Conservation (phyloP, 139 green algal genomes). For the Desmodesmus armatus region DNA sequence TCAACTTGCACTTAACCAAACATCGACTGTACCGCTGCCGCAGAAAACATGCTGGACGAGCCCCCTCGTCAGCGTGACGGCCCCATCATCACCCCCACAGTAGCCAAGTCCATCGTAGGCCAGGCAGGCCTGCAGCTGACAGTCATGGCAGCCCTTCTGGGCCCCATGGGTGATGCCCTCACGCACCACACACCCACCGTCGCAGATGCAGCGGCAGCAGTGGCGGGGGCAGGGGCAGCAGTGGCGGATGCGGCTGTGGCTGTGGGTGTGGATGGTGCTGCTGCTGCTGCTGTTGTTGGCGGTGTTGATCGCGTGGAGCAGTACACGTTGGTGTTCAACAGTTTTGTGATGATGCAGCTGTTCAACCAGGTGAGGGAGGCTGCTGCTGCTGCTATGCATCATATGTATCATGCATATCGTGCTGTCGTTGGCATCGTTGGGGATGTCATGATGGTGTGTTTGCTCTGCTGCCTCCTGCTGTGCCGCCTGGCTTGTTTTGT, state of each 20-base stretch:
- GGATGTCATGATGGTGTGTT: too few species aligned
- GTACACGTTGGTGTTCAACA: slow-evolving; percentile 90
- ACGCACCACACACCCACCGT: not conserved
- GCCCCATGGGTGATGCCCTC: slow-evolving; percentile 54
- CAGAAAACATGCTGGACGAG: slow-evolving; percentile 71
- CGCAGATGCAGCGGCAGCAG: not conserved
- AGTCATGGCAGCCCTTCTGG: slow-evolving; percentile 75
- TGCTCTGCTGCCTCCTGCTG: not conserved
- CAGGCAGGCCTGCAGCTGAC: slow-evolving; percentile 84
- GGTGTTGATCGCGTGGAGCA: slow-evolving; percentile 54
- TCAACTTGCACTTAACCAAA: not conserved
- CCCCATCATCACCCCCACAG: slow-evolving; percentile 59
- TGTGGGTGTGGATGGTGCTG: not conserved
- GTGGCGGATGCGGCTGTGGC: not conserved
- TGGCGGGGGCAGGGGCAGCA: not conserved
- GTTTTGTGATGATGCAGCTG: slow-evolving; percentile 85
- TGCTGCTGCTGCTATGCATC: not conserved
- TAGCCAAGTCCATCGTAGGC: slow-evolving; percentile 68
- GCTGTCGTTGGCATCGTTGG: too few species aligned
- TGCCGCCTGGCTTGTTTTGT: not conserved
- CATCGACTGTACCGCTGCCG: not conserved
- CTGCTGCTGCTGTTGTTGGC: slow-evolving; percentile 44
- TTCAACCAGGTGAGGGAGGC: slow-evolving; percentile 80
- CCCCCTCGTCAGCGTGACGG: slow-evolving; percentile 64
- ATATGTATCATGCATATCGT: not conserved